Evolutionary conservation across 148 eudicot genomes (phyloP), one percentile per base, ranked within the genome.

Genomic region (Rheum nobile): DNA sequence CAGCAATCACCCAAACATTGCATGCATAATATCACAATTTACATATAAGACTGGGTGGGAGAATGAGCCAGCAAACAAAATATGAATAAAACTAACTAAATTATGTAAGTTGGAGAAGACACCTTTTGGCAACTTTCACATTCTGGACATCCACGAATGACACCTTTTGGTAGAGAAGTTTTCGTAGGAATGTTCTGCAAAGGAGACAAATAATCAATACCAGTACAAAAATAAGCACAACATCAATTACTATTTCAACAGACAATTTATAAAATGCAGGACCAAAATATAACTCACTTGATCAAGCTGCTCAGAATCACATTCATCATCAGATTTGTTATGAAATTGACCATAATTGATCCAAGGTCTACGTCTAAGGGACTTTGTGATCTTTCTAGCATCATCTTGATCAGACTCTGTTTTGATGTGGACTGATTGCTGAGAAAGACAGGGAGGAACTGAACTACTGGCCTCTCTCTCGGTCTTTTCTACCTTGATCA

Each of bases 41-140:
- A 22, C 29, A 54, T 24, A 21, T 54, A 54, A 54, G 28, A 54
- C 13, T 21, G 24, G 55, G 7, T 19, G 55, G 55, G 8, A 55
- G 63, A 55, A 24, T 22, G 37, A 42, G 46, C 46, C 46, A 42
- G 46, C 46, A 42, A 9, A 42, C 11, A 42, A 42, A 11, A 12
- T 0, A 9, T 8, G 63, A 55, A 10, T 52, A 52, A 52, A 52
- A 50, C 6, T 8, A 22, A 52, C 19, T 52, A 52, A 6, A 8
- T n/a, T 6, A 52, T 22, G 11, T 22, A 29, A 29, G 67, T 61
- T 10, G 11, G 67, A 29, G 35, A 28, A 65, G 21, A 29, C 24
- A 94, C 98, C 98, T 90, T 91, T 80, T 91, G 97, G 84, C 98
- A 94, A 77, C 82, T 84, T 37, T 54, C 78, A 84, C 98, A 94